Evolutionary conservation across 2,329 filamentous ascomycete species (phyloP), one percentile per base, ranked within the genome.

Genomic region (Venturia asperata): DNA sequence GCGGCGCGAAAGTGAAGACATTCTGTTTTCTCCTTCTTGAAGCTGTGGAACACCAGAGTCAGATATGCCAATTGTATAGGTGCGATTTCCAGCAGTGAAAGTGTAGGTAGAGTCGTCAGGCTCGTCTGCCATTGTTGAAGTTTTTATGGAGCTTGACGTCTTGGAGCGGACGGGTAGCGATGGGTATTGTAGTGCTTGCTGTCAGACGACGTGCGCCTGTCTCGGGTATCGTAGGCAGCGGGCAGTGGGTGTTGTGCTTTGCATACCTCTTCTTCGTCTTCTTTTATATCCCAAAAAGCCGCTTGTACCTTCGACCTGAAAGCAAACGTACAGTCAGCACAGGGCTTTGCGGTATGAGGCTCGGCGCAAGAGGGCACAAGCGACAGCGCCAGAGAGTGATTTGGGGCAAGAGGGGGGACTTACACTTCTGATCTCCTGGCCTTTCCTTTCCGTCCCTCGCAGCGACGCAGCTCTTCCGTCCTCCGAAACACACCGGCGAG

Each of bases 1-100:
- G 70, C 80, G 79, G 71, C 80, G 80, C 70, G 79, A 80, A 68
- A 82, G 78, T 68, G 80, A 81, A 71, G 79, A 81, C 80, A 82
- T 82, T 66, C 70, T 78, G 67, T 45, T 67, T 37, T 64, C 64
- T 58, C 24, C 42, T 55, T 64, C 39, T 55, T 62, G n/a, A 34
- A 56, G 42, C 42, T 65, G 56, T 62, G 42, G 30, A 13, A 66
- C 39, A 27, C 55, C 63, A 21, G 21, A 43, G 65, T 66, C 52
- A 65, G 63, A 52, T 37, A 47, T 63, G 52, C 27, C 45, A 62
- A 58, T 60, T 56, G 24, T 39, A 27, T 64, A 58, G 1, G 41
- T 63, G 45, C 61, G 61, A 39, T 63, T 63, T 42, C 61, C 61
- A 17, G 61, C 39, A 37, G 30, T 52, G 45, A 63, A 63, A n/a